Evolutionary conservation across 139 green algal genomes (phyloP).

Genomic region (Protoeuglena noctilucae): DNA sequence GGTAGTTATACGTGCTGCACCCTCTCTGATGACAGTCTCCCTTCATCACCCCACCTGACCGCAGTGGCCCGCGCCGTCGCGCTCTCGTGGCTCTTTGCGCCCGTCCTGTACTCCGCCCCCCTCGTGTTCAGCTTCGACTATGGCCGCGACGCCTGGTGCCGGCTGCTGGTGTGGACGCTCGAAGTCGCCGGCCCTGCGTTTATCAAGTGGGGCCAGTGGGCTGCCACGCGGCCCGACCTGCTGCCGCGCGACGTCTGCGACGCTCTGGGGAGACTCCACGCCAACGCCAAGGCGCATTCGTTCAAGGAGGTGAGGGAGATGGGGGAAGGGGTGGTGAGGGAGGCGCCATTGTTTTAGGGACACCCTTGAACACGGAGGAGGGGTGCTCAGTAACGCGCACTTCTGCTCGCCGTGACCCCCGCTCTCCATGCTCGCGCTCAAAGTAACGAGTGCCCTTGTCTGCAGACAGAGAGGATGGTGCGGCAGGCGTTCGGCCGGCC

Average conservation of each 20-base stretch:
- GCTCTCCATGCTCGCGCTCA: no score
- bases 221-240: slow-evolving; percentile 70
- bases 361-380: no score
- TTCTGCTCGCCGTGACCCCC: no score
- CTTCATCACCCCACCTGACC: no score
- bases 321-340: no score
- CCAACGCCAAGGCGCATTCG: slow-evolving; percentile 27
- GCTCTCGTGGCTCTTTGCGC: background rate
- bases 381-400: no score
- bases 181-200: slow-evolving; percentile 61
- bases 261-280: slow-evolving; percentile 57
- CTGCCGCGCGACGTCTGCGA: slow-evolving; percentile 79
- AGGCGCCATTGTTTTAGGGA: no score
- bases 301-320: no score
- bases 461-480: slow-evolving; percentile 26
- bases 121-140: background rate
- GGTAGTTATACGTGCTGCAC: no score
- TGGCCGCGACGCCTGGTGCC: slow-evolving; percentile 34
- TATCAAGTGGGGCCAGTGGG: slow-evolving; percentile 98
- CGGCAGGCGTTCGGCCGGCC: slow-evolving; percentile 48
- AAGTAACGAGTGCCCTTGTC: no score
- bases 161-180: slow-evolving; percentile 56
- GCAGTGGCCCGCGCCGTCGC: background rate
- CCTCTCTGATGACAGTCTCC: no score
- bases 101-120: background rate